Base-by-base conservation (phyloP, 106 monocot genomes). In the Cymbidium sinense region DNA sequence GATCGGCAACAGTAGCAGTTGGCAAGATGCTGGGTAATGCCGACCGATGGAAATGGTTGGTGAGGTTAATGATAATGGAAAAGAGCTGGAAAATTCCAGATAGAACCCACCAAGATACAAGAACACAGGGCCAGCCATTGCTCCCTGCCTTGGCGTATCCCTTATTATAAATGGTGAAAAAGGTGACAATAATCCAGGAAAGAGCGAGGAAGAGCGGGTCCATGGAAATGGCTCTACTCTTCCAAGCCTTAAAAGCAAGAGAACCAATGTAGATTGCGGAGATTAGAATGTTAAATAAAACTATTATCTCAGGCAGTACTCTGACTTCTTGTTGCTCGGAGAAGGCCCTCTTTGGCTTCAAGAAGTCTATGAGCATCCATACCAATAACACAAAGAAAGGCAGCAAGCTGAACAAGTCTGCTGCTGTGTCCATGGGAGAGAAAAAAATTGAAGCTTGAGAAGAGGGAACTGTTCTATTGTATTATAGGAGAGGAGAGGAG, bases 91-190 rank as follows among this genome's bases (percentile, higher is more conserved):
- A 70, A 19, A 89, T 39, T 76, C 79, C 73, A 79, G 55, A 86
- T 43, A 82, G 50, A 9, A 75, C 19, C 89, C 89, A 93, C 87
- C 89, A 93, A 0, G 80, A 85, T n/a, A 74, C 39, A 73, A 93
- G 85, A 43, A 84, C 73, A 43, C 76, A 15, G 80, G 92, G 89
- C 89, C 92, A 93, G 19, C 44, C 72, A 47, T 9, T 73, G 39
- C 28, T 70, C 30, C 72, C 70, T 55, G 76, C 73, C 39, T 29
- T 74, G 21, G 44, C 74, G 12, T 77, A 83, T 30, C 64, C 47
- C 47, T 82, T 85, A 69, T 50, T 80, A 69, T 84, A 82, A 20
- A 83, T 62, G 10, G 79, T 75, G 17, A 85, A 81, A 13, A 78
- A 1, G 70, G 85, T 77, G 19, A 69, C 81, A 69, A 82, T 29